Base-by-base conservation (phyloP, 2,329 filamentous ascomycete genomes). In the Westerdykella sp. region DNA sequence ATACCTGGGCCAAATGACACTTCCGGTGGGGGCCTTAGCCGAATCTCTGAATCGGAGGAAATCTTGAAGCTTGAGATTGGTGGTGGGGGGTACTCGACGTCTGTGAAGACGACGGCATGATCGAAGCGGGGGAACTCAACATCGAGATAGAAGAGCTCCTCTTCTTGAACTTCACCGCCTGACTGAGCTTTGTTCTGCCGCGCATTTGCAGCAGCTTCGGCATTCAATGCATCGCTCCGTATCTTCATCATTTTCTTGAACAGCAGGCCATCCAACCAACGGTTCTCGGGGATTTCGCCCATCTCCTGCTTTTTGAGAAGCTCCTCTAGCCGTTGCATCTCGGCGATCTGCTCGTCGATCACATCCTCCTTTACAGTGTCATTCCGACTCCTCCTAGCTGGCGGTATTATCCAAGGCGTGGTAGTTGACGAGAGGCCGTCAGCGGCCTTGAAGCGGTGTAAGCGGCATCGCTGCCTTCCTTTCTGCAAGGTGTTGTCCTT, bases 291-390 rank as follows among this genome's bases (percentile, higher is more conserved):
- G 21, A 98, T 91, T 63, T 98, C 93, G 14, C 89, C 90, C 85
- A 96, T 94, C 63, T 98, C 94, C 61, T 97, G 93, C 68, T 95
- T 95, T 69, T 98, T 98, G 63, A 98, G 85, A 16, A 97, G 68
- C 42, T 81, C 84, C 60, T 97, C 90, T 54, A 98, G 78, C 14
- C 93, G 78, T 56, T 96, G 89, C 48, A 96, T 77, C 67, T 98
- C 93, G 41, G 87, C 82, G 46, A 94, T 81, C 54, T 84, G 84
- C 44, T 85, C 81, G n/a, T 75, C 70, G 1, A 75, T 68, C 1
- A 62, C 59, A 41, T 68, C 63, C 34, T 68, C 69, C 39, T 71
- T 70, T 5, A 71, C 73, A 34, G 69, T 74, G 2, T 72, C 69
- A 22, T 74, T 73, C 40, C 77, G 59, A 4, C 59, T 72, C 41